Base-by-base conservation (phyloP, 345 rosid species). In the Salix koriyanagi region DNA sequence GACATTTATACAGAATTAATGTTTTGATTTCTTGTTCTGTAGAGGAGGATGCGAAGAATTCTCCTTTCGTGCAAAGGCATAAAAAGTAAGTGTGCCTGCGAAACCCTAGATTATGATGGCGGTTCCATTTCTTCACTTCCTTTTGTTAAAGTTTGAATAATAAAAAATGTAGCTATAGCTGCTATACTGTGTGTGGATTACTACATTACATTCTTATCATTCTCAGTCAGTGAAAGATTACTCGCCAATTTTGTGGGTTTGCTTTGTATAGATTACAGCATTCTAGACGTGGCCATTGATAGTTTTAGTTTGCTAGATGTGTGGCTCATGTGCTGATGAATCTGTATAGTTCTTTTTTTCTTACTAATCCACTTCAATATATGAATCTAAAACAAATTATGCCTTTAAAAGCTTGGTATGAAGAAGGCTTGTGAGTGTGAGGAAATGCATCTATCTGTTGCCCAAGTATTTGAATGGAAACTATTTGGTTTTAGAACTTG, bases 11-110 rank as follows among this genome's bases (percentile, higher is more conserved):
- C 19, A 37, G 18, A 34, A 15, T 44, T 50, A 25, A 15, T 34
- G 32, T 62, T 28, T 18, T 11, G 5, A 54, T 67, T 64, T 10
- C 8, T 1, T 64, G 41, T 5, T 26, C 52, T 81, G 60, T 87
- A 94, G 98, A 94, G 88, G 98, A 92, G 75, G 94, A 94, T 70
- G 97, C 93, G 4, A 92, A 94, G 84, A 90, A 91, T 41, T 94
- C 97, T 1, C 83, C 83, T 10, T 94, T 94, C 76, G 97, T 86
- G 54, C 94, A 91, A 86, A 88, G 87, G 85, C 98, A 94, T 84
- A 91, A 83, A 77, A 88, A 83, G 98, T 91, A 76, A 32, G 46
- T 30, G 28, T 58, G 15, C 28, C 23, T 4, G 1, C 25, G 62
- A 58, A 23, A 58, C 62, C 62, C 62, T 58, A 58, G 62, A 58